A percentile compares a stretch with the other conserved stretches of the same genome.
Evolutionary conservation across 352 stramenopile genomes (phyloP).

Genomic region (Phytophthora multivora): DNA sequence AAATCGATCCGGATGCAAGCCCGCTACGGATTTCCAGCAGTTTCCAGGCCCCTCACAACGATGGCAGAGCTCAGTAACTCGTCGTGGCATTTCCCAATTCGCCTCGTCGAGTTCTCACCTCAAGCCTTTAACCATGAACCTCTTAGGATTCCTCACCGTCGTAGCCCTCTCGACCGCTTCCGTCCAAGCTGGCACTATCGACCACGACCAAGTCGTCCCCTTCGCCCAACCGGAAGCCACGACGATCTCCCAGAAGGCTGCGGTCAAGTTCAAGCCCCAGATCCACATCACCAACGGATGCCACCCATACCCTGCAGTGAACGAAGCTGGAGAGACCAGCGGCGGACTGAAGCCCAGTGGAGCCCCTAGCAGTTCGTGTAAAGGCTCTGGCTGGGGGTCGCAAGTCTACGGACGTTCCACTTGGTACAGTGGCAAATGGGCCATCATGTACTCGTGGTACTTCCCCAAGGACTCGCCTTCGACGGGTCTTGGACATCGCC

Average conservation of each 20-base stretch:
- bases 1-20: slow-evolving; percentile 8
- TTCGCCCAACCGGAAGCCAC: slow-evolving; percentile 13
- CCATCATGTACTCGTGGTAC: slow-evolving; percentile 45
- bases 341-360: slow-evolving; percentile 36
- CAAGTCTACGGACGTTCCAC: slow-evolving; percentile 30
- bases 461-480: slow-evolving; percentile 47
- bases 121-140: slow-evolving; percentile 1
- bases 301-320: slow-evolving; percentile 39
- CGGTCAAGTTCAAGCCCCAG: slow-evolving; percentile 23
- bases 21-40: slow-evolving; percentile 11
- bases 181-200: slow-evolving; percentile 4
- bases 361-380: slow-evolving; percentile 31
- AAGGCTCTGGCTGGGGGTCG: slow-evolving; percentile 28
- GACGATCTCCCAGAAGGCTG: slow-evolving; percentile 14
- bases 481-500: slow-evolving; percentile 30
- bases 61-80: background rate
- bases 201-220: slow-evolving; percentile 9
- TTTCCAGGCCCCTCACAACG: slow-evolving; percentile 4
- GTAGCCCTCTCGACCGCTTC: background rate
- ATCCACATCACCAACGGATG: slow-evolving; percentile 42
- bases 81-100: slow-evolving; percentile 2
- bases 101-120: background rate
- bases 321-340: slow-evolving; percentile 32
- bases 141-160: background rate
- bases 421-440: slow-evolving; percentile 28